Base-by-base conservation (phyloP, 495 filamentous ascomycete genomes). In the Mytilinidion resinicola region DNA sequence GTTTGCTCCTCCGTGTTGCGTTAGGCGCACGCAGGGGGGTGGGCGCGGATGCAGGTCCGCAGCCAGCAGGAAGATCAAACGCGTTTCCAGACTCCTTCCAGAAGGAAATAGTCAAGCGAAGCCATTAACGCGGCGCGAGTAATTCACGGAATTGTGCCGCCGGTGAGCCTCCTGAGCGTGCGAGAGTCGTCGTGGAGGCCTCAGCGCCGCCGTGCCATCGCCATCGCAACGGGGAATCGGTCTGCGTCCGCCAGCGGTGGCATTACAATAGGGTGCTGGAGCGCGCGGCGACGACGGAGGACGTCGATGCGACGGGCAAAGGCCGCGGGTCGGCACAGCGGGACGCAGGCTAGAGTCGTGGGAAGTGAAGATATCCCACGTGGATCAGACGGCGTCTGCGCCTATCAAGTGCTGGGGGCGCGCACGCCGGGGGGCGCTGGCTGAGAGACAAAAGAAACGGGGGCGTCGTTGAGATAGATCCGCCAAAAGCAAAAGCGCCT, bases 1-100 rank as follows among this genome's bases (percentile, higher is more conserved):
- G 46, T 49, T 49, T 49, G 46, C 33, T 30, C 21, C 46, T 49
- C 46, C 46, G 7, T 7, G 19, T 30, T 42, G 39, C 11, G 39
- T 17, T 49, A 49, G 21, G 46, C 46, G 46, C 46, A 49, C 46
- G 33, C 33, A 30, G 25, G 25, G 25, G 25, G 25, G 41, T 6
- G 20, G 33, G 19, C 12, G 46, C 14, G 44, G 34, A 19, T 34
- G 15, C 19, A 42, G 14, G 39, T 33, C 20, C 37, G 14, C 21
- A 44, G 61, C 50, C 51, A 59, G 53, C 44, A 39, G 49, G 25
- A 15, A 11, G 50, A 65, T 65, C 62, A 61, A 61, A 65, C 62
- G 51, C 49, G 57, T 65, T 65, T 65, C 62, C 56, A 61, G 62
- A 61, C 51, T 33, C 55, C 53, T 65, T 65, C 59, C 62, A 61